phyloP scores from a whole-genome alignment of 1,284 basidiomycete species.

The Paramarasmius palmivorus region DNA sequence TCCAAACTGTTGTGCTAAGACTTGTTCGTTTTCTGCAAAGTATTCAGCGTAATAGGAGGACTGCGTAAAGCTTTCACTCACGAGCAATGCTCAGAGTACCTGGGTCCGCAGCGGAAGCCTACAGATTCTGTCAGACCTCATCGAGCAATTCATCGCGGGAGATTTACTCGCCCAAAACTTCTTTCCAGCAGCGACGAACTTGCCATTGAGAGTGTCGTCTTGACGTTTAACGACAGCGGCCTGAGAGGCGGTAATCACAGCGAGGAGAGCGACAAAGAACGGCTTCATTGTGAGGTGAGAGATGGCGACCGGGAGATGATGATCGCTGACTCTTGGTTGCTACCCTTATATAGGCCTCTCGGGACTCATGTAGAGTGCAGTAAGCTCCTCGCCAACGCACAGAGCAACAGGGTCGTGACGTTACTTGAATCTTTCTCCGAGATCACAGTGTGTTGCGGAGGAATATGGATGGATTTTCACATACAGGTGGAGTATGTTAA shows the following conservation, averaged over 20 bases:
- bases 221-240: background rate
- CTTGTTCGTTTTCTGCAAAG: conserved; percentile 26
- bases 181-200: conserved; percentile 31
- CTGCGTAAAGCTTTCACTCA: conserved; percentile 6
- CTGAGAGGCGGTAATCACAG: conserved; percentile 10
- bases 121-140: background rate
- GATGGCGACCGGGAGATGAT: background rate
- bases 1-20: conserved; percentile 35
- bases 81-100: conserved; percentile 29
- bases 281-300: conserved; percentile 8
- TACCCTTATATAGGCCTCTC: no score
- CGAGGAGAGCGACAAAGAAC: conserved; percentile 8
- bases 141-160: background rate
- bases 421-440: no score
- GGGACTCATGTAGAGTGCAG: no score
- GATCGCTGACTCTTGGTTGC: no score
- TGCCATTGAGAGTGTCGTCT: conserved; percentile 25
- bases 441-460: no score
- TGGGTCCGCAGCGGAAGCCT: conserved; percentile 32
- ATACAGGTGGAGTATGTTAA: no score
- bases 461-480: no score
- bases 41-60: background rate
- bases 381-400: no score
- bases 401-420: no score
- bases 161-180: conserved; percentile 27